Conservation (phyloP, 805 yeast genomes). For the Pichia gijzeniarum region DNA sequence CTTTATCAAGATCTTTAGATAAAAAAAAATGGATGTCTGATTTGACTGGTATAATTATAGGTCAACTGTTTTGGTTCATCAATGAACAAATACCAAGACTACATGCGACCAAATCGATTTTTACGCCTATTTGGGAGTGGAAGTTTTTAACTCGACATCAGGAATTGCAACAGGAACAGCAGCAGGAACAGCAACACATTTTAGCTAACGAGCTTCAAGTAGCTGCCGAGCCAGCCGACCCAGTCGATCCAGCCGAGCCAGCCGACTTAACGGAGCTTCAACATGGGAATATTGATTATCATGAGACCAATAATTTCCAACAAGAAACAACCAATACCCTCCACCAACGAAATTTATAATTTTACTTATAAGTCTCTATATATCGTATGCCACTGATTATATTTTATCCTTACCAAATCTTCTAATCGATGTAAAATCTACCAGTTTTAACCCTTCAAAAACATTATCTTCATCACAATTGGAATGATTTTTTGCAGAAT, state of each 20-base stretch:
- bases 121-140: constrained; percentile 40
- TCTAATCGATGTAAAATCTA: constrained; percentile 17
- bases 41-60: constrained; percentile 35
- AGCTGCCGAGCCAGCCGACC: too few species aligned
- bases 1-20: constrained; percentile 6
- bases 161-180: neutral
- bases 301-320: too few species aligned
- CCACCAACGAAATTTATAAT: too few species aligned
- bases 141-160: neutral
- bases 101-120: constrained; percentile 27
- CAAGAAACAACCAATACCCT: too few species aligned
- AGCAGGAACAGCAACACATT: too few species aligned
- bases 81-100: constrained; percentile 38
- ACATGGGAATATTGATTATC: neutral
- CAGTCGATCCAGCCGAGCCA: too few species aligned
- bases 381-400: neutral
- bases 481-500: constrained; percentile 1
- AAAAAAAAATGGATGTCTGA: constrained; percentile 15
- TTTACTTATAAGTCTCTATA: neutral
- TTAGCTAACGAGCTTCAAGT: too few species aligned
- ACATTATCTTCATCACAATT: constrained; percentile 12
- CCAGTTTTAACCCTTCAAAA: constrained; percentile 18
- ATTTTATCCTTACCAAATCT: constrained; percentile 8
- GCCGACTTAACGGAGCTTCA: too few species aligned
- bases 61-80: constrained; percentile 36